Evolutionary conservation across 352 stramenopile species (phyloP).

Genomic region (Phytopythium oedochilum): DNA sequence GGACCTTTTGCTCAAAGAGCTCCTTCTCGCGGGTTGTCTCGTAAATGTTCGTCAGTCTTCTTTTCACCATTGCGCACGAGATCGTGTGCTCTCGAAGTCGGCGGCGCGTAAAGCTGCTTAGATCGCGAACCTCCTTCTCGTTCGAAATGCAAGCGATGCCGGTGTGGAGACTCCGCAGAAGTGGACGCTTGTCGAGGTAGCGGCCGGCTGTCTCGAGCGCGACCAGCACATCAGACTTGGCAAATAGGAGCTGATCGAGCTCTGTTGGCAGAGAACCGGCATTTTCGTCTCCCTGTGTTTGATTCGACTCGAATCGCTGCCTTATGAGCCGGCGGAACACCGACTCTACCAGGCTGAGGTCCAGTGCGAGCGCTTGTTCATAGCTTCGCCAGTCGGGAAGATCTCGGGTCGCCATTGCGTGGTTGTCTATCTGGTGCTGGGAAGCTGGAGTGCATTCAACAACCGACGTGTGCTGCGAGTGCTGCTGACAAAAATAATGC

Average conservation of each 20-base stretch:
- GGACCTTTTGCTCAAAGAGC: constrained; percentile 33
- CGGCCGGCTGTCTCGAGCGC: constrained; percentile 29
- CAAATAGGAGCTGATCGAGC: constrained; percentile 35
- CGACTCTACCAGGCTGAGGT: constrained; percentile 46
- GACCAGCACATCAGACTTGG: constrained; percentile 54
- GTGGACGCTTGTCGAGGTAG: constrained; percentile 49
- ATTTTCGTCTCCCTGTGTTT: constrained; percentile 6
- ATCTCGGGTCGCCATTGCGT: constrained; percentile 27
- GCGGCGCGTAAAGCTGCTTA: constrained; percentile 43
- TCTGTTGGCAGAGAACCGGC: constrained; percentile 6
- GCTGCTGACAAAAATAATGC: not conserved
- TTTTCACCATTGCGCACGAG: constrained; percentile 19
- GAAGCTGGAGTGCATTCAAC: not conserved
- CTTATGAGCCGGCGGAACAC: constrained; percentile 41
- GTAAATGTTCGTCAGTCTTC: constrained; percentile 28
- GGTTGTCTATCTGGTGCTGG: not conserved
- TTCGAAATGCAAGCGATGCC: constrained; percentile 46
- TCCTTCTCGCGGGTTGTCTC: constrained; percentile 17
- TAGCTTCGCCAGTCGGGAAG: constrained; percentile 51
- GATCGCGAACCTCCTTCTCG: constrained; percentile 45
- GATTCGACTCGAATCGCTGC: constrained; percentile 12
- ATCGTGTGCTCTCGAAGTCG: constrained; percentile 45
- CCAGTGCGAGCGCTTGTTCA: constrained; percentile 34
- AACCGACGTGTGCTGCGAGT: not conserved
- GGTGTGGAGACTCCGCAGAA: constrained; percentile 51